Evolutionary conservation across 345 rosid species (phyloP), one percentile per base, ranked within the genome.

Genomic region (Kandelia obovata): DNA sequence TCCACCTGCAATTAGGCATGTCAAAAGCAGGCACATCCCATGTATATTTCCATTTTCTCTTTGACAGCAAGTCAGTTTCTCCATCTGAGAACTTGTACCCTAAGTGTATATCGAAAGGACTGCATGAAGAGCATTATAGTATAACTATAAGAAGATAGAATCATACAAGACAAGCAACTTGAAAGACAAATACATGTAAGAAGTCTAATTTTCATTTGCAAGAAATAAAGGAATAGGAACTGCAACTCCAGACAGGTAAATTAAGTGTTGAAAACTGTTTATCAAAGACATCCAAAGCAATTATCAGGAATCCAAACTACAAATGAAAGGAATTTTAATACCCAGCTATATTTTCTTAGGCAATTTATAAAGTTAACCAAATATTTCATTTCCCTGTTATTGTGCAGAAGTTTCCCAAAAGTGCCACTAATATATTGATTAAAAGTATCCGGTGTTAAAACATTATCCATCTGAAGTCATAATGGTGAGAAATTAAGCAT

Each of bases 11-110:
- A 77, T 86, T 85, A 62, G 88, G 76, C 82, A 78, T 82, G 70
- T 75, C 88, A 70, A 73, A 55, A 71, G 94, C 86, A 75, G 91
- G 88, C 66, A 85, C 66, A 63, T 89, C 91, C 96, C 96, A 93
- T 56, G 69, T 79, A 79, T 85, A 90, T 63, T 87, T 88, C 88
- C 88, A 79, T 73, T 75, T 85, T 59, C 86, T 86, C 53, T 76
- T 80, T 17, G 82, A 74, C 70, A 90, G 72, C 66, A 64, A 69
- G 46, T 86, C 83, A 71, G 78, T 73, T 74, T 90, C 93, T 67
- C 43, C 84, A 72, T 88, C 80, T 43, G 97, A 77, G 78, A 90
- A 71, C 26, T 69, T 82, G 74, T 81, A 79, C 32, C 70, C 86
- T 75, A 89, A 82, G 81, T 89, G 98, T 66, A 74, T 72, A 62